Conservation (phyloP, 176 grass and related monocot species). For the Oryza brachyantha region DNA sequence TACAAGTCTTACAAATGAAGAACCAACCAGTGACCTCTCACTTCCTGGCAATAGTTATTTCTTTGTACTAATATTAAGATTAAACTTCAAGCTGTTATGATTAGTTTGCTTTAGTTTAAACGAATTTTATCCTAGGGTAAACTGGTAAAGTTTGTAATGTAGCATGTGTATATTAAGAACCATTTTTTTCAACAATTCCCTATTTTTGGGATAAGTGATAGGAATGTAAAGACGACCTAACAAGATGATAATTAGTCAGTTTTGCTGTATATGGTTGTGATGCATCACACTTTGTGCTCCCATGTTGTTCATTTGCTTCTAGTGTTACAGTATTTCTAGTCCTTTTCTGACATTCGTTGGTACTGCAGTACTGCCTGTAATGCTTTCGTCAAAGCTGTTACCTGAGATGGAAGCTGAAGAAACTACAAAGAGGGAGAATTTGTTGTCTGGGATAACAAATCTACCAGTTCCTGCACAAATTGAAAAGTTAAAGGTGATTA, state of each 20-base stretch:
- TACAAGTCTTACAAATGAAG: not conserved
- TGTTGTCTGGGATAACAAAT: constrained; percentile 63
- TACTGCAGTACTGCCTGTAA: constrained; percentile 73
- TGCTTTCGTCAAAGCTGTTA: constrained; percentile 78
- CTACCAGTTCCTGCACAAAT: constrained; percentile 63
- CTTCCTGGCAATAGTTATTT: not conserved
- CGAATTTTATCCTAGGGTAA: not conserved
- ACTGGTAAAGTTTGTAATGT: not conserved
- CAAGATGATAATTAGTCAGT: not conserved
- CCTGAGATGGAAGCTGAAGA: constrained; percentile 88
- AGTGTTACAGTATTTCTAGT: not conserved
- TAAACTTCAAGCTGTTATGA: not conserved
- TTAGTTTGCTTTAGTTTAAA: not conserved
- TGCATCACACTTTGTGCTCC: not conserved
- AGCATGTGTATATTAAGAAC: not conserved
- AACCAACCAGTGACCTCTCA: not conserved
- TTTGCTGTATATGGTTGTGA: not conserved
- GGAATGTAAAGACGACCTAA: not conserved
- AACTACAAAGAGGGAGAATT: constrained; percentile 67
- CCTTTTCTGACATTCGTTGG: not conserved
- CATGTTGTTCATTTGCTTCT: not conserved
- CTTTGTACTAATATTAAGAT: not conserved
- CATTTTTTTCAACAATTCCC: not conserved
- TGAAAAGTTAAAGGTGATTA: constrained; percentile 73
- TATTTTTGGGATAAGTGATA: not conserved